phyloP scores from a whole-genome alignment of 176 grass and related monocot species.

The Leersia perrieri region DNA sequence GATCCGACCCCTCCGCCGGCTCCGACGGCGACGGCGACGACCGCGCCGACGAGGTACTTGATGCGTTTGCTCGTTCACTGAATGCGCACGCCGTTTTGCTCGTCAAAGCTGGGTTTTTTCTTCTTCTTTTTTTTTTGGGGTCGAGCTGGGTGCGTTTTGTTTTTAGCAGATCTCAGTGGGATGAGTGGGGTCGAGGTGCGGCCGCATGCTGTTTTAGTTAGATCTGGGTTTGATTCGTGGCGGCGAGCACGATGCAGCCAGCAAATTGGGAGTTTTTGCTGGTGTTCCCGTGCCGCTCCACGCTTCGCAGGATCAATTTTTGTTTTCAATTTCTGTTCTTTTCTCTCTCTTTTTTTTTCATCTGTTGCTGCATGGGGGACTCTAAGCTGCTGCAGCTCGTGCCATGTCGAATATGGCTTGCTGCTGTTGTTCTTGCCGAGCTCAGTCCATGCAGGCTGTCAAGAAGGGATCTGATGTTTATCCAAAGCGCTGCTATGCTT shows the following conservation, averaged over 20 bases:
- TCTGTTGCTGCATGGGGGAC: background rate
- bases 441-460: constrained; percentile 25
- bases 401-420: background rate
- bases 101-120: constrained; percentile 21
- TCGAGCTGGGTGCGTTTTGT: constrained; percentile 19
- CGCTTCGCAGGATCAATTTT: background rate
- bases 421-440: constrained; percentile 11
- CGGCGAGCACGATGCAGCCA: background rate
- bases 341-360: background rate
- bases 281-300: background rate
- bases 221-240: constrained; percentile 30
- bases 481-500: constrained; percentile 13
- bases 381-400: background rate
- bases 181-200: constrained; percentile 2
- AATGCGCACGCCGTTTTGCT: constrained; percentile 4
- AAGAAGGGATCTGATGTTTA: constrained; percentile 26
- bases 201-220: background rate
- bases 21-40: constrained; percentile 48
- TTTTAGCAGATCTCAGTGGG: constrained; percentile 31
- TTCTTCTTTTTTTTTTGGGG: background rate
- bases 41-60: constrained; percentile 56
- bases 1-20: constrained; percentile 41
- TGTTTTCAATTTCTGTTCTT: background rate
- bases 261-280: background rate
- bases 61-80: too few species aligned